phyloP scores from a whole-genome alignment of 805 yeast species.

The Candida boidinii region DNA sequence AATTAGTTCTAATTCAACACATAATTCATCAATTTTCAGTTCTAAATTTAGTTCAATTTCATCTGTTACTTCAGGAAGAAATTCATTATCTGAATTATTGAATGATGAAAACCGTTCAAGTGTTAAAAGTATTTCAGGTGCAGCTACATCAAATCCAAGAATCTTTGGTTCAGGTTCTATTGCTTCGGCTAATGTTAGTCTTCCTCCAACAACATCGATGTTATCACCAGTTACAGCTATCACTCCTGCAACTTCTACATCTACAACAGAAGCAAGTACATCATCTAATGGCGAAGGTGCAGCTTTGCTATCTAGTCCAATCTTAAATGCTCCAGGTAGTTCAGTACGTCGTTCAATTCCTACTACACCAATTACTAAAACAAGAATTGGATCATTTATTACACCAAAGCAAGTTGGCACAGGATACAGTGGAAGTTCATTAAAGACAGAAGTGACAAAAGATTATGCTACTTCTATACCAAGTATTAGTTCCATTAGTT shows the following conservation, averaged over 20 bases:
- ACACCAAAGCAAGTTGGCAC: no score
- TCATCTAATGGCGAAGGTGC: not conserved
- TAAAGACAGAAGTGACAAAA: no score
- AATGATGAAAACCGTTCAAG: conserved; percentile 13
- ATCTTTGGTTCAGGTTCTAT: conserved; percentile 24
- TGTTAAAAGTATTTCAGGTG: conserved; percentile 1
- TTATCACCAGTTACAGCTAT: not conserved
- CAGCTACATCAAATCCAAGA: conserved; percentile 5
- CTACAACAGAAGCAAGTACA: conserved; percentile 4
- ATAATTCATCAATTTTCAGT: conserved; percentile 3
- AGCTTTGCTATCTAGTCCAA: conserved; percentile 1
- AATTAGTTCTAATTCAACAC: conserved; percentile 1
- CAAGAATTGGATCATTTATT: conserved; percentile 1
- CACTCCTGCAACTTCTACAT: not conserved
- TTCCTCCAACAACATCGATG: conserved; percentile 1
- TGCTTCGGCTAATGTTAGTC: conserved; percentile 2
- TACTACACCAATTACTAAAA: conserved; percentile 1
- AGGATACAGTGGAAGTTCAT: no score
- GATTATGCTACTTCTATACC: no score
- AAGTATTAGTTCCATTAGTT: no score
- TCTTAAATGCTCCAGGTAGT: conserved; percentile 5
- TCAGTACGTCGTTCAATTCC: conserved; percentile 1
- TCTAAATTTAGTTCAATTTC: conserved; percentile 9
- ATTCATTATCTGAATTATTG: conserved; percentile 16
- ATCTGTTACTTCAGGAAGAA: conserved; percentile 29